Conservation (phyloP, 805 yeast species). For the Scheffersomyces spartinae region DNA sequence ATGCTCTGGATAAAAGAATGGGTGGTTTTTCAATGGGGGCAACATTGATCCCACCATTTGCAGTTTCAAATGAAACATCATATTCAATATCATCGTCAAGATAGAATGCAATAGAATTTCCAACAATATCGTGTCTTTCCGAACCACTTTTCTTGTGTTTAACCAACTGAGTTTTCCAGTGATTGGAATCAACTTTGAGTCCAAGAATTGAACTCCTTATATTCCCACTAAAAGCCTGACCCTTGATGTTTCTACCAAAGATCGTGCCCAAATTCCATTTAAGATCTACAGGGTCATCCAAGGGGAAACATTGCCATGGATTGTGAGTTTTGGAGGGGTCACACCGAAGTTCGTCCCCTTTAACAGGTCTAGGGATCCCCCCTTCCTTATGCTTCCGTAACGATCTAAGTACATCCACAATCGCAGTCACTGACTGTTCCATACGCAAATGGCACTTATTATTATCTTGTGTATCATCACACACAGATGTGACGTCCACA, state of each 20-base stretch:
- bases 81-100: constrained; percentile 10
- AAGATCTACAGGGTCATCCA: constrained; percentile 36
- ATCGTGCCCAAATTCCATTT: constrained; percentile 48
- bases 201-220: constrained; percentile 2
- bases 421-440: constrained; percentile 59
- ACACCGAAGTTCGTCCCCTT: constrained; percentile 63
- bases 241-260: constrained; percentile 58
- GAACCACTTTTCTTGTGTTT: background rate
- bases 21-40: constrained; percentile 40
- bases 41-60: constrained; percentile 34
- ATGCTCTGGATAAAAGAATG: constrained; percentile 65
- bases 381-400: constrained; percentile 45
- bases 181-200: constrained; percentile 11
- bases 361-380: constrained; percentile 73
- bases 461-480: constrained; percentile 21
- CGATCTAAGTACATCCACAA: constrained; percentile 58
- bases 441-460: constrained; percentile 37
- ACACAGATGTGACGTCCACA: constrained; percentile 58
- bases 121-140: constrained; percentile 5
- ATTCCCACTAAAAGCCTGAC: constrained; percentile 38
- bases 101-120: constrained; percentile 21
- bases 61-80: constrained; percentile 32
- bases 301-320: constrained; percentile 70
- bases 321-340: constrained; percentile 50
- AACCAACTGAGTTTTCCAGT: constrained; percentile 4